A percentile compares a stretch with the other conserved stretches of the same genome.
Conservation (phyloP, 169 alveolate species). For the Plasmodium sp. region DNA sequence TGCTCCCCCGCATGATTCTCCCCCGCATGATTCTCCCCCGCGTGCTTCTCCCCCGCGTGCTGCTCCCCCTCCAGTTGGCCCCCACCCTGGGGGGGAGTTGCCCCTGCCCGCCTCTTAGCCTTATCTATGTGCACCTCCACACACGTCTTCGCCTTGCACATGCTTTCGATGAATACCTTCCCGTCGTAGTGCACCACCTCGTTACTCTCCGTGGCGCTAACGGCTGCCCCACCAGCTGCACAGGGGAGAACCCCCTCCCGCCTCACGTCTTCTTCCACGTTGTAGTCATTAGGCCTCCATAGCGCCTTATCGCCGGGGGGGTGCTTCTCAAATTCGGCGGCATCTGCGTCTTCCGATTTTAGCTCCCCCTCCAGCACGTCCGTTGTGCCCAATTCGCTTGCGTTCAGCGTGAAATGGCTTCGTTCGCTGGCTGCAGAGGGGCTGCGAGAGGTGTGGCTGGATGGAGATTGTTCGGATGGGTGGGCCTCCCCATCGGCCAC, state of each 20-base stretch:
- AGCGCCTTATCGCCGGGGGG: background rate
- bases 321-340: background rate
- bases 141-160: slow-evolving; percentile 13
- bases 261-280: background rate
- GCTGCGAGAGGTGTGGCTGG: background rate
- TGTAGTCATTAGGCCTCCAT: background rate
- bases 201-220: background rate
- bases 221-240: background rate
- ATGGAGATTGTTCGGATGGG: background rate
- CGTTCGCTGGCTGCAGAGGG: background rate
- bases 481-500: background rate
- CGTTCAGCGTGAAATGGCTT: background rate
- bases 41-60: too few species aligned
- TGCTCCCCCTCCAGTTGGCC: background rate
- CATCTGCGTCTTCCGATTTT: background rate
- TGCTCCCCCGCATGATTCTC: too few species aligned
- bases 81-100: background rate
- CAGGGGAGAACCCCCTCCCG: background rate
- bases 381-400: background rate
- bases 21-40: too few species aligned
- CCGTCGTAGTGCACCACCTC: slow-evolving; percentile 25
- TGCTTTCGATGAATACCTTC: slow-evolving; percentile 31
- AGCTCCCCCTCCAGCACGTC: background rate
- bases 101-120: slow-evolving; percentile 10
- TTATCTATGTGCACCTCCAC: slow-evolving; percentile 37